Percentiles rank a stretch among this genome's conserved stretches.
Evolutionary conservation across 345 rosid species (phyloP).

Genomic region (Melaleuca quinquenervia): DNA sequence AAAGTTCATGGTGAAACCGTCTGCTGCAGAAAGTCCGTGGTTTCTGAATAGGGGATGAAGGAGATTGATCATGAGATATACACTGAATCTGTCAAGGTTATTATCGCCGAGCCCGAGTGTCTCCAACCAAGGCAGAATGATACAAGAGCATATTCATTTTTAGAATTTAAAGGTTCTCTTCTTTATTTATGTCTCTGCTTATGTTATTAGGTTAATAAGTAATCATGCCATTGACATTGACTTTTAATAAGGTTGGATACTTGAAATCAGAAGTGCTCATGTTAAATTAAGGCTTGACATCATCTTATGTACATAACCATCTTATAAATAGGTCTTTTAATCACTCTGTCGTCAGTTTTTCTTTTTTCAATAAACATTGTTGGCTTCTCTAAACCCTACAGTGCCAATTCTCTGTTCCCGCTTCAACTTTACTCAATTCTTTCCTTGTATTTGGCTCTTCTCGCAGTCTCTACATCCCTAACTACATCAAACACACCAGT

Average conservation of each 20-base stretch:
- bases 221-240: neutral
- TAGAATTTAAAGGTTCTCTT: neutral
- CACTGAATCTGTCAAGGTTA: neutral
- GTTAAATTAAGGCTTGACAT: neutral
- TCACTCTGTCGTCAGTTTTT: neutral
- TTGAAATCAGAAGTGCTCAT: neutral
- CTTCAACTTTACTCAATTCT: neutral
- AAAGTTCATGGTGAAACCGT: neutral
- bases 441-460: neutral
- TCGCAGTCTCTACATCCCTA: neutral
- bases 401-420: neutral
- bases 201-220: neutral
- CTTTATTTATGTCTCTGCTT: neutral
- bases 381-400: neutral
- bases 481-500: neutral
- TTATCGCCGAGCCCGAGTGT: neutral
- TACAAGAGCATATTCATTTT: neutral
- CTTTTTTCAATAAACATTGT: neutral
- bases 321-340: neutral
- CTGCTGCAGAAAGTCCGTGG: neutral
- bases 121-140: neutral
- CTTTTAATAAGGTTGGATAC: neutral
- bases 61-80: neutral
- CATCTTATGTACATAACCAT: neutral
- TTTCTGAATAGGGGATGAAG: neutral